These are phyloP conservation scores for Vitis hybrid DNA, from an alignment of 177 flowering plant genomes.

Conservation along the genomic window DNA sequence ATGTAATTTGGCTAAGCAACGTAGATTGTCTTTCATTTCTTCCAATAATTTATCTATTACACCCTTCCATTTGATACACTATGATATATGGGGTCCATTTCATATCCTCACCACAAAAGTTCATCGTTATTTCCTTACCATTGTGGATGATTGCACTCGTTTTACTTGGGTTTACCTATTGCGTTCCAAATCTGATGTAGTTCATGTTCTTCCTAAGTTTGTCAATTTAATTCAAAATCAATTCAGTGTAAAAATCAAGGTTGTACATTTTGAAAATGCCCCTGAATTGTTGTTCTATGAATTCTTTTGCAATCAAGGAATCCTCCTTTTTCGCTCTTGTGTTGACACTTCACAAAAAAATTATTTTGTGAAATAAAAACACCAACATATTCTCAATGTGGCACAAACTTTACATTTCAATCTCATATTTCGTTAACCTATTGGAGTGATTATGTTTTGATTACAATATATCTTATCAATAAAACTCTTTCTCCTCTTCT, in stretches of 20 bases:
- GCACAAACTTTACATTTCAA: background rate
- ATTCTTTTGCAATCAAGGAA: background rate
- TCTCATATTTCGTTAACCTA: background rate
- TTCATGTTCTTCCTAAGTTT: background rate
- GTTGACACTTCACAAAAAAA: background rate
- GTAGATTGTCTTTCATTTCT: background rate
- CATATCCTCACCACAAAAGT: background rate
- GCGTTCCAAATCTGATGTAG: background rate
- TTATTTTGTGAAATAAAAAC: background rate
- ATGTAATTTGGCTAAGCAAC: background rate
- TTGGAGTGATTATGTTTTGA: background rate
- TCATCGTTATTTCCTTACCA: background rate
- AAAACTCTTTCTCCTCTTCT: too few relatives aligned
- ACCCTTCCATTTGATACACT: background rate
- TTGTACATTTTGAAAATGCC: background rate
- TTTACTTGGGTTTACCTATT: conserved; percentile 2
- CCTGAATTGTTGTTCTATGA: background rate
- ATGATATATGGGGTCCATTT: background rate
- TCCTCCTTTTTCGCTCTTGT: background rate
- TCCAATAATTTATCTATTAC: background rate
- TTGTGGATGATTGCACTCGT: background rate
- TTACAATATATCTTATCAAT: background rate
- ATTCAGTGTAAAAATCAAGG: background rate
- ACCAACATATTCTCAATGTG: too few relatives aligned
- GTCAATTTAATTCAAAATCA: background rate